Evolutionary conservation across 1,284 basidiomycete genomes (phyloP).

Genomic region (Cutaneotrichosporon spelunceum): DNA sequence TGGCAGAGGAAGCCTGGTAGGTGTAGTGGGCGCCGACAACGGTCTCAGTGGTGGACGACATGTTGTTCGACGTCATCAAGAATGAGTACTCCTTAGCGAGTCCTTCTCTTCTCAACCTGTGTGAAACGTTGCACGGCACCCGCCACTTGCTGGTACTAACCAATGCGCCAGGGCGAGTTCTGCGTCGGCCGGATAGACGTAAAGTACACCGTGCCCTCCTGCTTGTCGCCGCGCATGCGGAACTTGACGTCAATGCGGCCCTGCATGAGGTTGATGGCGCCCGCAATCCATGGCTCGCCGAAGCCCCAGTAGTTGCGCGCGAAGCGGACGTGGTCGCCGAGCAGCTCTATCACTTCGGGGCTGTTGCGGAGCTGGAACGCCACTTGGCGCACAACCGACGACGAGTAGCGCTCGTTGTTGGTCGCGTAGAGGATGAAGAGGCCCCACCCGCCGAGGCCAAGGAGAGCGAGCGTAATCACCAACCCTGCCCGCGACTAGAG

Average conservation of each 20-base stretch:
- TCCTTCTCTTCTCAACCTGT: background rate
- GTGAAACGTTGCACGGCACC: conserved; percentile 14
- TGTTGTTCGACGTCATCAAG: background rate
- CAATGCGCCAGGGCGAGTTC: conserved; percentile 48
- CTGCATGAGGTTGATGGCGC: conserved; percentile 51
- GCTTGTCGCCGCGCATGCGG: conserved; percentile 44
- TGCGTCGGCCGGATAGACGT: conserved; percentile 50
- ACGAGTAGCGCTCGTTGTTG: conserved; percentile 50
- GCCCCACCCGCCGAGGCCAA: conserved; percentile 44
- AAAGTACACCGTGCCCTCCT: conserved; percentile 50
- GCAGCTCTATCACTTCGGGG: conserved; percentile 35
- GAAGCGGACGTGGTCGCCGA: conserved; percentile 44
- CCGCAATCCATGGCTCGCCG: conserved; percentile 51
- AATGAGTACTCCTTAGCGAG: too few relatives aligned
- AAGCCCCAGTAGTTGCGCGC: conserved; percentile 47
- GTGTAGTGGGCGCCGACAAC: too few relatives aligned
- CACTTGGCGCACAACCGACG: conserved; percentile 47
- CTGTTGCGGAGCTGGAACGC: conserved; percentile 49
- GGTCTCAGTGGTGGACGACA: too few relatives aligned
- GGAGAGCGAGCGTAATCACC: conserved; percentile 33
- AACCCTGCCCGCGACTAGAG: conserved; percentile 24
- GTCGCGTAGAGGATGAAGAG: conserved; percentile 50
- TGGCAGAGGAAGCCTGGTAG: background rate
- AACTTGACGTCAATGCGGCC: conserved; percentile 51
- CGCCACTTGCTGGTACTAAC: conserved; percentile 19